phyloP scores from a whole-genome alignment of 139 green algal species.

The Zygnema circumcarinatum region DNA sequence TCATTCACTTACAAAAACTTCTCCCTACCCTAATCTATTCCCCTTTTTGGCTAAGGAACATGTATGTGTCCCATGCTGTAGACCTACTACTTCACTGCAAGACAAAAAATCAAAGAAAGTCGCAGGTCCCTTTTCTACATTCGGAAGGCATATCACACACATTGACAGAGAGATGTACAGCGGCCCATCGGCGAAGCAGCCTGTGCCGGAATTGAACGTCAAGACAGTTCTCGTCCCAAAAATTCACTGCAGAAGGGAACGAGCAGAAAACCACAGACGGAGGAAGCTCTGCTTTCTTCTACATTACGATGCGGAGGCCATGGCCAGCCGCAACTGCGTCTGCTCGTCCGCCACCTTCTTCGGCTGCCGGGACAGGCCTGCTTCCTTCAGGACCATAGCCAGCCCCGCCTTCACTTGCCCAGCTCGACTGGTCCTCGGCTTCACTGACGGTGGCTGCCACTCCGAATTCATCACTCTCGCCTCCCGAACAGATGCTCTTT shows the following conservation, averaged over 20 bases:
- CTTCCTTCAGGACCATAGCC: conserved; percentile 23
- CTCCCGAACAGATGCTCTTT: not conserved
- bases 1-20: not conserved
- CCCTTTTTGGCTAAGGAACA: not conserved
- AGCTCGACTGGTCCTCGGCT: not conserved
- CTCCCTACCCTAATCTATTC: not conserved
- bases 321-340: not conserved
- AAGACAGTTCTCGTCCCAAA: not conserved
- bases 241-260: not conserved
- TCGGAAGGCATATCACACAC: not conserved
- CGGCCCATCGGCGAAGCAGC: not conserved
- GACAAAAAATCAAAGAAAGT: too few species aligned
- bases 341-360: not conserved
- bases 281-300: not conserved
- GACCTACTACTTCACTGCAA: not conserved
- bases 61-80: too few species aligned
- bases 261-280: not conserved
- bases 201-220: not conserved
- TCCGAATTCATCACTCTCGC: conserved; percentile 1
- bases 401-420: conserved; percentile 4
- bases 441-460: conserved; percentile 9
- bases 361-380: not conserved
- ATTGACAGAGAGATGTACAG: not conserved
- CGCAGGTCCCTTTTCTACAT: too few species aligned
- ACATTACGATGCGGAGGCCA: not conserved